These are phyloP conservation scores for Rhodotorula sp. DNA, from an alignment of 1,284 basidiomycete species.

Conservation along the genomic window DNA sequence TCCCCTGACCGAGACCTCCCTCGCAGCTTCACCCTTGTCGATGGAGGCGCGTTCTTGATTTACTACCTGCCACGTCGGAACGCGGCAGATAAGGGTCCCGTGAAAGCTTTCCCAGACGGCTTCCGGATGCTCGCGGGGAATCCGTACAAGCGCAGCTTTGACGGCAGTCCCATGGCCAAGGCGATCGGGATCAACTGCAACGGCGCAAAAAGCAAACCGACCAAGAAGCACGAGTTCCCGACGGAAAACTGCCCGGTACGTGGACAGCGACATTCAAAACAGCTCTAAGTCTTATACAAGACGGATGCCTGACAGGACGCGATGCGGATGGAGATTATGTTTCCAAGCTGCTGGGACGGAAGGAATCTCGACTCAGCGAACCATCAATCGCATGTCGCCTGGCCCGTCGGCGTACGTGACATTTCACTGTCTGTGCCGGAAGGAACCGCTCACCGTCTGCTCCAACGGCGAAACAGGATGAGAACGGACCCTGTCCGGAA, in stretches of 20 bases:
- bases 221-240: slow-evolving; percentile 7
- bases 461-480: not conserved
- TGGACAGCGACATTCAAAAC: too few relatives aligned
- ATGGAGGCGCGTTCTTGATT: not conserved
- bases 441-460: not conserved
- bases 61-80: slow-evolving; percentile 17
- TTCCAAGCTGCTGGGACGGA: slow-evolving; percentile 54
- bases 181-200: slow-evolving; percentile 27
- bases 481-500: slow-evolving; percentile 10
- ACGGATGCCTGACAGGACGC: not conserved
- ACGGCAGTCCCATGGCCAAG: slow-evolving; percentile 11
- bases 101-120: slow-evolving; percentile 41
- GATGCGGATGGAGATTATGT: slow-evolving; percentile 22
- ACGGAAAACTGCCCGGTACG: slow-evolving; percentile 17
- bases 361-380: slow-evolving; percentile 52
- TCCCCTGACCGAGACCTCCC: not conserved
- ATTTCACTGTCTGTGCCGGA: not conserved
- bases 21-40: slow-evolving; percentile 18
- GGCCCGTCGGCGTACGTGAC: slow-evolving; percentile 3
- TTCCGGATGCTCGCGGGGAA: slow-evolving; percentile 54
- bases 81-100: not conserved
- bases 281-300: too few relatives aligned
- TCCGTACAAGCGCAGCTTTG: slow-evolving; percentile 14
- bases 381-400: slow-evolving; percentile 47
- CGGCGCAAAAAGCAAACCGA: slow-evolving; percentile 4